Conservation (phyloP, 2,329 filamentous ascomycete species). For the Nigrospora sphaerica region DNA sequence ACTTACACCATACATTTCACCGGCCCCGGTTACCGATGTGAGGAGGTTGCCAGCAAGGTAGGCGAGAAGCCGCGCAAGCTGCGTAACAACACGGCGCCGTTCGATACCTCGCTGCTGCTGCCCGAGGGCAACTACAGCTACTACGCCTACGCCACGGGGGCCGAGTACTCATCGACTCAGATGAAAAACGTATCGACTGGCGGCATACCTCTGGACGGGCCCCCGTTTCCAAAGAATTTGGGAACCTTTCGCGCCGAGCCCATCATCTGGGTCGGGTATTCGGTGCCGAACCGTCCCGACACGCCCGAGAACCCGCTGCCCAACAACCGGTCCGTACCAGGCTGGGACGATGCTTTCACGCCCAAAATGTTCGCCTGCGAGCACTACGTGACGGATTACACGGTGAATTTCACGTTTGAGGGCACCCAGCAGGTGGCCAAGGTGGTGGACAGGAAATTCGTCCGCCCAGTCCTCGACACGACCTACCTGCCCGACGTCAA, state of each 20-base stretch:
- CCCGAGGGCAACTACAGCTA: constrained; percentile 26
- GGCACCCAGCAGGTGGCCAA: constrained; percentile 19
- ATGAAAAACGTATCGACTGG: constrained; percentile 18
- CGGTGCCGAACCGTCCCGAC: constrained; percentile 11
- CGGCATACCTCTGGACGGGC: constrained; percentile 11
- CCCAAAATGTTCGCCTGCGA: constrained; percentile 30
- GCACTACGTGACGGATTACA: constrained; percentile 28
- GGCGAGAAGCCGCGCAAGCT: constrained; percentile 18
- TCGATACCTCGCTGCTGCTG: constrained; percentile 22
- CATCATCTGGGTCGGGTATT: constrained; percentile 30
- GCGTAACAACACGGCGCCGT: constrained; percentile 19
- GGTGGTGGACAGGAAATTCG: constrained; percentile 15
- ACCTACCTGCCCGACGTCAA: constrained; percentile 16
- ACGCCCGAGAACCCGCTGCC: constrained; percentile 9
- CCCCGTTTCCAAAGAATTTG: constrained; percentile 21
- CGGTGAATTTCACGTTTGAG: constrained; percentile 24
- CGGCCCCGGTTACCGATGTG: constrained; percentile 32
- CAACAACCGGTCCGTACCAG: constrained; percentile 11
- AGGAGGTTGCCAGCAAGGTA: constrained; percentile 21
- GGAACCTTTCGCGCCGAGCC: constrained; percentile 30
- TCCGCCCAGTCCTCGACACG: constrained; percentile 25
- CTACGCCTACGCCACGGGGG: constrained; percentile 19
- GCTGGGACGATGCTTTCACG: constrained; percentile 23
- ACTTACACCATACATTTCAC: constrained; percentile 27
- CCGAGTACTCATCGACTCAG: constrained; percentile 25